Conservation (phyloP, 352 stramenopile species). For the Phytophthora constricta region DNA sequence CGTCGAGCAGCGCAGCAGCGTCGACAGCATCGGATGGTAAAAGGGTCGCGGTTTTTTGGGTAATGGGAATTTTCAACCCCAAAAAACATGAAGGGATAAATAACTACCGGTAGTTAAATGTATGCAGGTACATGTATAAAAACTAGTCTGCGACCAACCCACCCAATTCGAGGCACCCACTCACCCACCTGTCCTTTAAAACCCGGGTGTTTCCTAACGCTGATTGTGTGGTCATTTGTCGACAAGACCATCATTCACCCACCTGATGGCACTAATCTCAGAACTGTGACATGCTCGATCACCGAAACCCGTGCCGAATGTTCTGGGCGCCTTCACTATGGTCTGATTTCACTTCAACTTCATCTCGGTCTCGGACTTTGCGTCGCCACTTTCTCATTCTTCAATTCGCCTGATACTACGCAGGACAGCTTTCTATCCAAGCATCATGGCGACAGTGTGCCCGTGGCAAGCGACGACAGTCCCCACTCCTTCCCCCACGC, state of each 20-base stretch:
- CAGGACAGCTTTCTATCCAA: neutral
- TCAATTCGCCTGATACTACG: slow-evolving; percentile 13
- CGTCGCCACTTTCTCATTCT: slow-evolving; percentile 12
- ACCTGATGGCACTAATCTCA: too few species aligned
- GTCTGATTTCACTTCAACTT: neutral
- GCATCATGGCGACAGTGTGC: slow-evolving; percentile 20
- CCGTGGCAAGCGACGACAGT: slow-evolving; percentile 20
- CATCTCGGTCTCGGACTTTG: neutral
- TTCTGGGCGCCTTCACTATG: neutral
- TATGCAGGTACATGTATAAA: too few species aligned
- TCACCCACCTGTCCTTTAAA: too few species aligned
- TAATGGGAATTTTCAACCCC: too few species aligned
- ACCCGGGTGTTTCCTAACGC: too few species aligned
- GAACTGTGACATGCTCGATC: neutral
- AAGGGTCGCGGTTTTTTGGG: too few species aligned
- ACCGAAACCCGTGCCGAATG: neutral
- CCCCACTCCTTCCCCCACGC: slow-evolving; percentile 2
- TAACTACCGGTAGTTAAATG: too few species aligned
- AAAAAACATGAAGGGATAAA: too few species aligned
- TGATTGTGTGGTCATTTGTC: too few species aligned
- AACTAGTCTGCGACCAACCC: too few species aligned
- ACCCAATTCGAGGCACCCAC: too few species aligned
- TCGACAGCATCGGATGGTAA: neutral
- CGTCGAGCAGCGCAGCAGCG: neutral
- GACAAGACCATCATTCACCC: neutral